These are phyloP conservation scores for Aspergillus conjunctus DNA, from an alignment of 495 filamentous ascomycete species.

Conservation along the genomic window DNA sequence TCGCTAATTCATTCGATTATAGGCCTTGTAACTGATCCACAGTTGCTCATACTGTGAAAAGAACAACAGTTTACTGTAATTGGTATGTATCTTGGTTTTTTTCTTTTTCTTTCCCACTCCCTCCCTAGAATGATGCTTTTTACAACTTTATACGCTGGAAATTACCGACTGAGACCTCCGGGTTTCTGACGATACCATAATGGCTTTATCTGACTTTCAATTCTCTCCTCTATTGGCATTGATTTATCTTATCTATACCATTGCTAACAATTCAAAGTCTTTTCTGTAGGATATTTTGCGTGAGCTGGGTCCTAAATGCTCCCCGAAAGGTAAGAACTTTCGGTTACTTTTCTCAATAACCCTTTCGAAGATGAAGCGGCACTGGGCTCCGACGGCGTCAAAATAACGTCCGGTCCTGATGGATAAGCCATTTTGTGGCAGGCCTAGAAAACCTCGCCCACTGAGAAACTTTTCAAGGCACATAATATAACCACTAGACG, in stretches of 20 bases:
- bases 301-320: neutral
- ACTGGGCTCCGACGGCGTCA: constrained; percentile 95
- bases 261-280: constrained; percentile 36
- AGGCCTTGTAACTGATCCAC: constrained; percentile 24
- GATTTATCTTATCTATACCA: constrained; percentile 11
- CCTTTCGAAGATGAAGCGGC: constrained; percentile 88
- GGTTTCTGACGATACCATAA: constrained; percentile 77
- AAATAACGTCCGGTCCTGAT: constrained; percentile 62
- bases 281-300: neutral
- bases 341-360: constrained; percentile 17
- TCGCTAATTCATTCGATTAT: constrained; percentile 39
- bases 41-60: neutral
- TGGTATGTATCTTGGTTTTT: constrained; percentile 30
- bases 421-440: constrained; percentile 94
- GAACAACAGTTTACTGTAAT: constrained; percentile 10
- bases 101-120: neutral
- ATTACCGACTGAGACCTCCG: constrained; percentile 95
- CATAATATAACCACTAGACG: constrained; percentile 25
- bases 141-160: constrained; percentile 92
- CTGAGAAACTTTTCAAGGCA: constrained; percentile 60
- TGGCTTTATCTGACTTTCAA: constrained; percentile 81
- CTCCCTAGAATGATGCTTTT: constrained; percentile 71
- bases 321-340: constrained; percentile 35
- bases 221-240: constrained; percentile 13
- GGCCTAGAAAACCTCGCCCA: constrained; percentile 99